Evolutionary conservation across 345 rosid genomes (phyloP).

Genomic region (Eucalyptus regnans): DNA sequence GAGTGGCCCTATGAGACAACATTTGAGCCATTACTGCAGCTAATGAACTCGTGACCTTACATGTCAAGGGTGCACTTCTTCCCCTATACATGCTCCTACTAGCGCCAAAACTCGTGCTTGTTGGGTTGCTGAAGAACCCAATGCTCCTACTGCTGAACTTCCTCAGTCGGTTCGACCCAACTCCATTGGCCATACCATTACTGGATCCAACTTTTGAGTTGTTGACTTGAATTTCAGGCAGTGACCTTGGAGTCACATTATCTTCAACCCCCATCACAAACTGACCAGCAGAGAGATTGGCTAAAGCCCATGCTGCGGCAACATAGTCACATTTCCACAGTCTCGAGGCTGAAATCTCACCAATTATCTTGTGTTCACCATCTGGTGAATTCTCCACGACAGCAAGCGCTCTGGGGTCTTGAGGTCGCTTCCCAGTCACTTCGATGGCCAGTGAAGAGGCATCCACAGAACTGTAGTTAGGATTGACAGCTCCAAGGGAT

Average conservation of each 20-base stretch:
- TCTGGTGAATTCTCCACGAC: constrained; percentile 50
- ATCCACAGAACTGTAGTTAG: constrained; percentile 44
- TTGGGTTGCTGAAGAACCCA: constrained; percentile 51
- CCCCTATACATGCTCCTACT: constrained; percentile 94
- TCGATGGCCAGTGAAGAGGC: constrained; percentile 68
- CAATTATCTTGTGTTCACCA: constrained; percentile 62
- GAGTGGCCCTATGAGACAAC: constrained; percentile 92
- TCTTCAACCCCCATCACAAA: constrained; percentile 98
- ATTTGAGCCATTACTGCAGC: constrained; percentile 99
- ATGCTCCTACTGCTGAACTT: constrained; percentile 90
- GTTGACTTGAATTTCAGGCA: constrained; percentile 27
- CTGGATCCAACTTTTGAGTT: constrained; percentile 26
- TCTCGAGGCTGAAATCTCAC: constrained; percentile 90
- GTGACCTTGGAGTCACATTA: constrained; percentile 46
- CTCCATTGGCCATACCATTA: constrained; percentile 11
- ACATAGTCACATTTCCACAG: constrained; percentile 93
- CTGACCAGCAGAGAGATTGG: constrained; percentile 84
- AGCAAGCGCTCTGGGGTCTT: constrained; percentile 76
- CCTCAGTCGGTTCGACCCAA: constrained; percentile 35
- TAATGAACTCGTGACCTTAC: constrained; percentile 67
- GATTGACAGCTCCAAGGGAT: constrained; percentile 59
- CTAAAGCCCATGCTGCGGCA: constrained; percentile 93
- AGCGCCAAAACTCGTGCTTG: constrained; percentile 34
- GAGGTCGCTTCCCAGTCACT: constrained; percentile 30
- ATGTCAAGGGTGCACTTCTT: constrained; percentile 90